Evolutionary conservation across 1,139 yeast genomes (phyloP), one percentile per base, ranked within the genome.

Genomic region (Sugiyamaella castrensis): DNA sequence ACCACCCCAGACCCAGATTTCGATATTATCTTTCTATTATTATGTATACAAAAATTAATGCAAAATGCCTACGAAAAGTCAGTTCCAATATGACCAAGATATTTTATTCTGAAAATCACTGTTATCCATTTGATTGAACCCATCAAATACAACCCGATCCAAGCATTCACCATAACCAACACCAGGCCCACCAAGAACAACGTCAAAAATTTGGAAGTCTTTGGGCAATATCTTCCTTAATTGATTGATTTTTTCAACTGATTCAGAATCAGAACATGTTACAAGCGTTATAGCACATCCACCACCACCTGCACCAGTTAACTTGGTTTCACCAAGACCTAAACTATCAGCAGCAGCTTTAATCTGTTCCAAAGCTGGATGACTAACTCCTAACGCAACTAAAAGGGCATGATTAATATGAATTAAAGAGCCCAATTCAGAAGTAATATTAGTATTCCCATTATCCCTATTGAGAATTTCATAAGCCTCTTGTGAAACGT

Each of bases 301-400:
- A 40, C 99, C 99, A 15, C 98, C 98, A 26, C 99, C 99, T 0
- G 98, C 98, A 38, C 99, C 99, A 0, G 98, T 92, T 53, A 92
- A 75, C 67, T 92, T 92, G 1, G 99, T 91, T 52, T 87, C 82
- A 6, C 99, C 99, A 32, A 92, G 69, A 1, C 71, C 64, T 49
- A 79, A 63, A 40, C 72, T 74, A 60, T 85, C 91, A 24, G 87
- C 77, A 15, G 81, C 71, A 24, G 79, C 70, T 58, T 81, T 83
- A 42, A 91, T 80, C 46, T 74, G 72, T 64, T 92, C 98, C 52
- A 92, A 73, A 15, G 84, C 75, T 4, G 97, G 95, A 66, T 94
- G 98, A 11, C 95, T 85, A 7, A 94, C 99, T 1, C 97, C 96
- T 15, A 92, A 69, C 0, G 97, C 76, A 2, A 83, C 89, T 46